Conservation (phyloP, 2,329 filamentous ascomycete genomes). For the Verticillium longisporum region DNA sequence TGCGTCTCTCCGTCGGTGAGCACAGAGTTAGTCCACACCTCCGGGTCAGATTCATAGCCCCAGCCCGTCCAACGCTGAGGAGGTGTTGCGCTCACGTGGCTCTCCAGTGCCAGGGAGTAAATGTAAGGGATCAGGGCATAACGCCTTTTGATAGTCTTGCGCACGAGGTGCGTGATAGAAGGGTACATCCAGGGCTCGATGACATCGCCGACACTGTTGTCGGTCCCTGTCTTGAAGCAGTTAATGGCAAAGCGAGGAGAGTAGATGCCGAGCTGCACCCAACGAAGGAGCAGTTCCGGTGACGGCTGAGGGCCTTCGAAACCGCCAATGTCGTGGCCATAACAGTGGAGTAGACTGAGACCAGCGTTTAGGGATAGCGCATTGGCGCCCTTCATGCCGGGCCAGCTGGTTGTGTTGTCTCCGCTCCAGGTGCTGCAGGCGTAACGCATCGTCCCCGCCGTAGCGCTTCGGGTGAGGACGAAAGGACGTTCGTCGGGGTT, state of each 20-base stretch:
- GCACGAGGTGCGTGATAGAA: slow-evolving; percentile 54
- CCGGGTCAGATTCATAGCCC: slow-evolving; percentile 61
- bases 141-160: slow-evolving; percentile 59
- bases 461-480: slow-evolving; percentile 64
- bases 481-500: slow-evolving; percentile 57
- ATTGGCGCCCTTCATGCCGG: slow-evolving; percentile 65
- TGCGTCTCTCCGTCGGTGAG: slow-evolving; percentile 57
- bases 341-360: slow-evolving; percentile 61
- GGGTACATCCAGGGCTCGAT: slow-evolving; percentile 78
- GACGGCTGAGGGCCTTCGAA: slow-evolving; percentile 69
- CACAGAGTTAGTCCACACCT: slow-evolving; percentile 56
- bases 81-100: slow-evolving; percentile 53
- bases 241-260: slow-evolving; percentile 70
- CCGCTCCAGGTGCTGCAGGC: slow-evolving; percentile 68
- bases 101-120: slow-evolving; percentile 57
- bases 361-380: slow-evolving; percentile 62
- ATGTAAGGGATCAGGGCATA: slow-evolving; percentile 68
- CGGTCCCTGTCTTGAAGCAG: slow-evolving; percentile 66
- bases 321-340: slow-evolving; percentile 69
- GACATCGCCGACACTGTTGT: slow-evolving; percentile 63
- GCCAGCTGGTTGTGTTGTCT: slow-evolving; percentile 69
- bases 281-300: slow-evolving; percentile 64
- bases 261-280: slow-evolving; percentile 66
- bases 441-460: slow-evolving; percentile 63
- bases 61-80: slow-evolving; percentile 68